Evolutionary conservation across 352 stramenopile species (phyloP).

Genomic region (Peronospora destructor): DNA sequence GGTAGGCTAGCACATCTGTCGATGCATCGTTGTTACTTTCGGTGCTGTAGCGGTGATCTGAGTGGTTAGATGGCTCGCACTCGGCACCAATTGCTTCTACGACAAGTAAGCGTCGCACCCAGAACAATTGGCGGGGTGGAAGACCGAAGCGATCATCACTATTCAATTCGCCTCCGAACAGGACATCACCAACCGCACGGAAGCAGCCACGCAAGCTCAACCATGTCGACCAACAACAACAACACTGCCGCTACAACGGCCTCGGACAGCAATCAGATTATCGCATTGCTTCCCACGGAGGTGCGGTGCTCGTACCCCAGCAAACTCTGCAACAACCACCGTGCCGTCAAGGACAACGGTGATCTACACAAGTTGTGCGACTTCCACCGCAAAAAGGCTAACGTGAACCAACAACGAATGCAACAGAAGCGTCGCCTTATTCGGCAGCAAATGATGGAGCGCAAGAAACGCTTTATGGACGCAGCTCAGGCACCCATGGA

Average conservation of each 20-base stretch:
- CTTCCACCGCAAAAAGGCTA: conserved; percentile 59
- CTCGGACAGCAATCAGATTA: conserved; percentile 11
- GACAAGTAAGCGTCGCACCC: conserved; percentile 14
- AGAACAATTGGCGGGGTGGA: conserved; percentile 24
- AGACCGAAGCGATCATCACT: conserved; percentile 26
- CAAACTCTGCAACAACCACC: conserved; percentile 57
- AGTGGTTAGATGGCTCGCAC: conserved; percentile 14
- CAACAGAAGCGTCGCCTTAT: conserved; percentile 46
- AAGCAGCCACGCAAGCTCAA: conserved; percentile 15
- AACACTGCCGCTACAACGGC: conserved; percentile 7
- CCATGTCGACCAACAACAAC: conserved; percentile 20
- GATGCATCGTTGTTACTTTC: conserved; percentile 31
- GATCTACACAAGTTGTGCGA: conserved; percentile 72
- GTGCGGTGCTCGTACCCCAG: conserved; percentile 65
- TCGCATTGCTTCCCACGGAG: conserved; percentile 33
- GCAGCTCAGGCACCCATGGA: conserved; percentile 30
- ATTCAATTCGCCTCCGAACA: conserved; percentile 30
- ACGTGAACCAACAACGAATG: conserved; percentile 69
- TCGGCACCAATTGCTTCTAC: conserved; percentile 12
- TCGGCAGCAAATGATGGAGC: conserved; percentile 42
- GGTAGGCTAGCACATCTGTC: conserved; percentile 17
- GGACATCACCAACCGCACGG: conserved; percentile 4
- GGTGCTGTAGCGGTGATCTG: conserved; percentile 19
- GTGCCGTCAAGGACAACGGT: conserved; percentile 64
- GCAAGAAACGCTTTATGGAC: conserved; percentile 45